phyloP scores from a whole-genome alignment of 2,329 filamentous ascomycete genomes.

The Colletotrichum australisinense region DNA sequence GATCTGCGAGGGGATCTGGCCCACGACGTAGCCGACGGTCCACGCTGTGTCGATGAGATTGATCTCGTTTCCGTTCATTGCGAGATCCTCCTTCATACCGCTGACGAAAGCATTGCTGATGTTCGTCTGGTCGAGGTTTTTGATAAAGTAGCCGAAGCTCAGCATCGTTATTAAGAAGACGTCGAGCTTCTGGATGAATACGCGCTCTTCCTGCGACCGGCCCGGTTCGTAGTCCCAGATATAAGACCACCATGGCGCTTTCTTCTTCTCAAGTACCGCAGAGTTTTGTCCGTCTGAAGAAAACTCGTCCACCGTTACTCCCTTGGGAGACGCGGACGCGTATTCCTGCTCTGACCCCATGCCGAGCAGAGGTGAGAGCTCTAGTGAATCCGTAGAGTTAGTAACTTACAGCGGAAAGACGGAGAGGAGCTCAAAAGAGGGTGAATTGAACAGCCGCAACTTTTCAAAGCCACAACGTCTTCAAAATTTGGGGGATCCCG shows the following conservation, averaged over 20 bases:
- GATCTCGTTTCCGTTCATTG: constrained; percentile 42
- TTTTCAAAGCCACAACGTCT: not conserved
- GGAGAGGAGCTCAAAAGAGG: not conserved
- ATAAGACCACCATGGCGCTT: constrained; percentile 48
- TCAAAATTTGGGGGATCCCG: not conserved
- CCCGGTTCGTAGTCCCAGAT: constrained; percentile 43
- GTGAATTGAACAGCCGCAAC: not conserved
- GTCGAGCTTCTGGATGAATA: constrained; percentile 43
- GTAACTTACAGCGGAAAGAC: not conserved
- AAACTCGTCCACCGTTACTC: constrained; percentile 16
- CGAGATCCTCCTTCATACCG: constrained; percentile 43
- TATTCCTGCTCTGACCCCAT: constrained; percentile 33
- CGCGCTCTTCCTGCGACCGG: constrained; percentile 40
- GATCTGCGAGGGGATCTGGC: constrained; percentile 43
- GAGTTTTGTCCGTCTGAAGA: constrained; percentile 3
- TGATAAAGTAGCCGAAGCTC: constrained; percentile 33
- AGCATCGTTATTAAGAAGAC: constrained; percentile 35
- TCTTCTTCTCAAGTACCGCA: not conserved
- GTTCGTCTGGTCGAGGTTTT: constrained; percentile 43
- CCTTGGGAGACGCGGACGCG: constrained; percentile 19
- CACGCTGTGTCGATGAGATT: constrained; percentile 40
- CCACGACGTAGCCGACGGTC: constrained; percentile 41
- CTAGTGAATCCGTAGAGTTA: constrained; percentile 19
- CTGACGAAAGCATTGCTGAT: constrained; percentile 42
- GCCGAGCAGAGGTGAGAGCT: constrained; percentile 29